Percentiles rank a stretch among this genome's conserved stretches.
These are phyloP conservation scores for Cyanodermella asteris DNA, from an alignment of 2,329 filamentous ascomycete genomes.

Conservation along the genomic window DNA sequence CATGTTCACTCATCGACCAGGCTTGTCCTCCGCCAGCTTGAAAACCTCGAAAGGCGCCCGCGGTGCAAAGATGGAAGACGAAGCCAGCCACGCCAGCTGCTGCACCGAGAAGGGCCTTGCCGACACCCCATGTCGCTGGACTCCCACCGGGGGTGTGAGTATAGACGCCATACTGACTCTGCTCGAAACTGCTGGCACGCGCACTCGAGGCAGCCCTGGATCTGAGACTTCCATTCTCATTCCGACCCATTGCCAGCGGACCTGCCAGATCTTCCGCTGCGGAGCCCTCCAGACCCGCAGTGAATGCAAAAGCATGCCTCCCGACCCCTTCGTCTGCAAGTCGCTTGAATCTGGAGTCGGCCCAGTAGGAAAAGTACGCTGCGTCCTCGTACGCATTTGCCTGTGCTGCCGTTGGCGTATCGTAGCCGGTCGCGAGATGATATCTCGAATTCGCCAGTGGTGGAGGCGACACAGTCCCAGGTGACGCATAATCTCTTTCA, in stretches of 20 bases:
- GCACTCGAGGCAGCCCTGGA: slow-evolving; percentile 1
- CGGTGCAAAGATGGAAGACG: slow-evolving; percentile 66
- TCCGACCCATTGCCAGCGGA: slow-evolving; percentile 2
- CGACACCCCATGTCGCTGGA: slow-evolving; percentile 8
- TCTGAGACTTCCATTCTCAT: slow-evolving; percentile 1
- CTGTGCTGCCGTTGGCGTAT: slow-evolving; percentile 12
- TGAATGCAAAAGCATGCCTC: no score
- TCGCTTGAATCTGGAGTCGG: no score
- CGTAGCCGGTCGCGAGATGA: slow-evolving; percentile 15
- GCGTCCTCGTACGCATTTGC: slow-evolving; percentile 9
- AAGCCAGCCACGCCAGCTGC: slow-evolving; percentile 34
- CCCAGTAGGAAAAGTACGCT: slow-evolving; percentile 15
- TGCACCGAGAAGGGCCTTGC: slow-evolving; percentile 17
- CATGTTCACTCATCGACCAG: slow-evolving; percentile 36
- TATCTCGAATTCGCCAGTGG: slow-evolving; percentile 19
- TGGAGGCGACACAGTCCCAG: no score
- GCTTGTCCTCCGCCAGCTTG: slow-evolving; percentile 61
- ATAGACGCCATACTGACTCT: slow-evolving; percentile 1
- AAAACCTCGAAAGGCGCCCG: slow-evolving; percentile 58
- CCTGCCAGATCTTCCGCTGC: no score
- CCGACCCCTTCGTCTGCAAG: no score
- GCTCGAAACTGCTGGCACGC: slow-evolving; percentile 2
- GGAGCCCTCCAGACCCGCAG: no score
- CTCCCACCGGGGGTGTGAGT: slow-evolving; percentile 15
- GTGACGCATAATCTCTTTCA: no score